Evolutionary conservation across 352 stramenopile genomes (phyloP), one percentile per base, ranked within the genome.

Genomic region (Aphanomyces cochlioides): DNA sequence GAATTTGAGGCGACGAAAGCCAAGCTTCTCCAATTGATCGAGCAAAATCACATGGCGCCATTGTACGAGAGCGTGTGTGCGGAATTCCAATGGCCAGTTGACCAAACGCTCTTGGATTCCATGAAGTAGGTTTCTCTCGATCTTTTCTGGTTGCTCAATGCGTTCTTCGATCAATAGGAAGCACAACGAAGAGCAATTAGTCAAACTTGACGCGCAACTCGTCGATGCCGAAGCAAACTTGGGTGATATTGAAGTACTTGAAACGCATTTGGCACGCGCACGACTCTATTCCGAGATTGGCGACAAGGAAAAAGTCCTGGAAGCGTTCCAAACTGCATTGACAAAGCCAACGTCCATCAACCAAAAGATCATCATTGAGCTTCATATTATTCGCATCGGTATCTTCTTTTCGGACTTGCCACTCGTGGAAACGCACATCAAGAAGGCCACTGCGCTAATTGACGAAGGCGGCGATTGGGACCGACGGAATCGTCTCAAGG

Each of bases 401-500:
- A 75, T 96, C 37, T 96, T 96, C 75, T 95, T 94, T 73, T 87
- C 80, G 54, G 86, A 96, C 76, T 66, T 93, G 63, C 81, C 90
- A 34, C 74, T 94, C 19, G 87, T 96, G 28, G 88, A 96, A 65
- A 79, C 77, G 71, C 75, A 93, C 73, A 92, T 97, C 73, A 94
- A 95, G 69, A 91, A 93, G 78, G 95, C 96, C 8, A 86, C 85
- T 7, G 75, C 67, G 54, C 66, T 93, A 2, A 97, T 97, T 63
- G 96, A 98, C 67, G 92, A 97, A 72, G 96, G 96, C 47, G 96
- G 96, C 41, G 97, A 99, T 80, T 99, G 97, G 97, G 97, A 99
- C 79, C 90, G 96, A 57, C 93, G 96, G 53, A 99, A 99, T 83
- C 90, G 97, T 15, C 83, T 99, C 37, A 98, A 98, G 83, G 96